Base-by-base conservation (phyloP, 1,284 basidiomycete species). In the Psilocybe mexicana region DNA sequence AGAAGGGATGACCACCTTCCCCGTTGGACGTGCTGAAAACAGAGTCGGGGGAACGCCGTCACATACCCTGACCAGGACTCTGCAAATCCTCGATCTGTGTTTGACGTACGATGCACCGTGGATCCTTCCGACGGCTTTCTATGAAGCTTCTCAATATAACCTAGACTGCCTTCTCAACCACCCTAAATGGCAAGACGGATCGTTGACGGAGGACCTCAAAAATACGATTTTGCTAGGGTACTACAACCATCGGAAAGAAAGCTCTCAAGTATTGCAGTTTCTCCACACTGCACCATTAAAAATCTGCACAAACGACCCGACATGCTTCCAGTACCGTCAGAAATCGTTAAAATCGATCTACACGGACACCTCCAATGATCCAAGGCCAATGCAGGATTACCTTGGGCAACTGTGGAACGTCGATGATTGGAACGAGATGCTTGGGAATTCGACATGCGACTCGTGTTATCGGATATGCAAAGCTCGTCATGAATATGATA, bases 91-190 rank as follows among this genome's bases (percentile, higher is more conserved):
- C 8, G 48, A 55, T 11, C 40, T 40, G 0, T 43, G 61, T 0
- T 25, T 25, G 1, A 26, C 49, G 5, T 45, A 40, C 1, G 25
- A 55, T 8, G 62, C 60, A 0, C 49, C 11, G 1, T 65, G 62
- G 66, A 35, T 66, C 0, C 47, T 66, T 6, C 66, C 66, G 2
- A 38, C 63, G 0, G 55, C 55, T 0, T 54, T 62, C 7, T 67
- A 67, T 24, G 63, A 66, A 47, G 59, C 58, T 12, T 62, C 61
- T 43, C 43, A 45, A 3, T 63, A 61, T 14, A 52, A 61, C 23
- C 2, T 60, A 6, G 30, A 61, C 1, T 23, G 46, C 3, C 30
- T 65, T 1, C 43, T 60, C 2, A 6, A 12, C 2, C 45, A 64
- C 14, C 52, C 55, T 0, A 14, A 18, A 11, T 62, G 61, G 55